These are phyloP conservation scores for Larix kaempferi DNA, from an alignment of 75 land plant species.

Conservation along the genomic window DNA sequence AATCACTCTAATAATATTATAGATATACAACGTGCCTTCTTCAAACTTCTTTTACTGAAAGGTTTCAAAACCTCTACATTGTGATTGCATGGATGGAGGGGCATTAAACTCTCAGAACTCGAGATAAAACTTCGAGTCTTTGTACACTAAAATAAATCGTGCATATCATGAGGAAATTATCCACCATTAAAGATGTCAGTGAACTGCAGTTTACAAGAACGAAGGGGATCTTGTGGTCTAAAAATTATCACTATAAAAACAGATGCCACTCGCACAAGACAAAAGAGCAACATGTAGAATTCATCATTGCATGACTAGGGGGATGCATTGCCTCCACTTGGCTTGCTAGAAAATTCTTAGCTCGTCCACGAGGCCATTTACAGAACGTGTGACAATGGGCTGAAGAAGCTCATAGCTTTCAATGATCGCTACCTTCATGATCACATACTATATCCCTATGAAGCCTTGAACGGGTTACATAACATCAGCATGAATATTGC, in stretches of 20 bases:
- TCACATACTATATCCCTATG: too few species aligned
- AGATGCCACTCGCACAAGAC: conserved; percentile 3
- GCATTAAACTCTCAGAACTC: neutral
- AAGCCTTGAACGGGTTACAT: too few species aligned
- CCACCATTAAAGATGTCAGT: neutral
- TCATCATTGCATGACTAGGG: neutral
- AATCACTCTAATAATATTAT: neutral
- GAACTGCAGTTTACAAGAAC: too few species aligned
- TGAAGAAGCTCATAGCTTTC: too few species aligned
- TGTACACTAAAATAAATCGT: neutral
- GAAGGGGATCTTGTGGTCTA: neutral
- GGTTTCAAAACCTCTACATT: neutral
- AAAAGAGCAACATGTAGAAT: neutral
- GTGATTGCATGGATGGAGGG: neutral
- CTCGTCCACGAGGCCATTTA: too few species aligned
- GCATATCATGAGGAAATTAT: neutral
- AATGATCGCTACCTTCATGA: too few species aligned
- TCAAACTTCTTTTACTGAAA: neutral
- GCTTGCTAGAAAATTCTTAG: too few species aligned
- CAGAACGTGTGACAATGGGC: too few species aligned
- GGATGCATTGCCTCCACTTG: neutral
- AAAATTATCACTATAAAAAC: neutral
- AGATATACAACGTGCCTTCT: neutral
- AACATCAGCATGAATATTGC: too few species aligned
- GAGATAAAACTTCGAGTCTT: neutral